Percentiles rank a stretch among this genome's conserved stretches.
These are phyloP conservation scores for Saraca asoca DNA, from an alignment of 331 rosid species.

Conservation along the genomic window DNA sequence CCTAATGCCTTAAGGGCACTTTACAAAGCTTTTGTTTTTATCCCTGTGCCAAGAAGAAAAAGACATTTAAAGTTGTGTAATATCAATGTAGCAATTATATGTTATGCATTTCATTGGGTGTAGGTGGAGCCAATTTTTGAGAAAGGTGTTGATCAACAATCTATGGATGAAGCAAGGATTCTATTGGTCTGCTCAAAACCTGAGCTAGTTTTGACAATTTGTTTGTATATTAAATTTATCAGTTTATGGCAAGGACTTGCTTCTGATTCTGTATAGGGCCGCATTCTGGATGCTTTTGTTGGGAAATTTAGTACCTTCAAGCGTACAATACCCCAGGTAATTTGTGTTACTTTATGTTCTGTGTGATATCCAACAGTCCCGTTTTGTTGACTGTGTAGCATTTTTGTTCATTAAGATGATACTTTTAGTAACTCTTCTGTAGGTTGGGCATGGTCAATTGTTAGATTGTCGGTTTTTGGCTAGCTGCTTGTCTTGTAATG, in stretches of 20 bases:
- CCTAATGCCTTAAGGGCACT: too few relatives aligned
- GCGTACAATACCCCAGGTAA: conserved; percentile 95
- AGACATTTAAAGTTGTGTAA: conserved; percentile 22
- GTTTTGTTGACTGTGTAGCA: conserved; percentile 10
- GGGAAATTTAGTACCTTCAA: conserved; percentile 97
- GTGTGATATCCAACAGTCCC: conserved; percentile 11
- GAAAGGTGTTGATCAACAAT: conserved; percentile 91
- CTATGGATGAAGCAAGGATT: conserved; percentile 96
- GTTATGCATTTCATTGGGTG: conserved; percentile 37
- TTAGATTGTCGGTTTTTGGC: neutral
- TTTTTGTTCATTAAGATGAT: conserved; percentile 1
- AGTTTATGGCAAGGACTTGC: conserved; percentile 32
- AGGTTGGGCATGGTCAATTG: conserved; percentile 1
- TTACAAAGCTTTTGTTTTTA: neutral
- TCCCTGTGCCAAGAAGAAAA: neutral
- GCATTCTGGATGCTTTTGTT: conserved; percentile 94
- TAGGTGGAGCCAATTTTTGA: conserved; percentile 99
- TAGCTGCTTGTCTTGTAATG: neutral
- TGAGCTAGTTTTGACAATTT: conserved; percentile 37
- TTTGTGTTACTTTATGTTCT: neutral
- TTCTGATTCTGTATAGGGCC: conserved; percentile 61
- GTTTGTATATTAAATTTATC: conserved; percentile 15
- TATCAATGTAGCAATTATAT: conserved; percentile 25
- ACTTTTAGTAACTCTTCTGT: conserved; percentile 17
- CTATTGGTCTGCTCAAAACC: conserved; percentile 68